A percentile compares a stretch with the other conserved stretches of the same genome.
Evolutionary conservation across 495 filamentous ascomycete genomes (phyloP).

Genomic region (Hypoxylon lenormandii): DNA sequence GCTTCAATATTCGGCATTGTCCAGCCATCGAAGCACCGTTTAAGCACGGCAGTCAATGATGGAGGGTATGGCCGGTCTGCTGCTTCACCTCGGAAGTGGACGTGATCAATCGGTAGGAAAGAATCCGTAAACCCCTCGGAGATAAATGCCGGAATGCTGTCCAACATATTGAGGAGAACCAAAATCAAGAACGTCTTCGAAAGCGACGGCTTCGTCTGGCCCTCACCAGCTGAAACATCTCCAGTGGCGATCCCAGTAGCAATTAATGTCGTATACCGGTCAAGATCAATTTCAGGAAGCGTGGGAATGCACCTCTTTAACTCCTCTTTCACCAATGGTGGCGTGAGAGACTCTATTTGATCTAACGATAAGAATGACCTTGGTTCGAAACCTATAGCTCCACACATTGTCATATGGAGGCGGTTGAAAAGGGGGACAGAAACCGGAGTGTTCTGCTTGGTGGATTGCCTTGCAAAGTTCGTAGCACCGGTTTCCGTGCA

Average conservation of each 20-base stretch:
- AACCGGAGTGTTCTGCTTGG: conserved; percentile 1
- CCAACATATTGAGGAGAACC: conserved; percentile 24
- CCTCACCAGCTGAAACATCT: not conserved
- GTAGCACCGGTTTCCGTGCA: not conserved
- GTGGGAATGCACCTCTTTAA: conserved; percentile 22
- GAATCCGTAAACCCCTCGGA: conserved; percentile 22
- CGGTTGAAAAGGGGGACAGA: conserved; percentile 1
- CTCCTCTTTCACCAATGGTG: conserved; percentile 24
- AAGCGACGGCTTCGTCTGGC: not conserved
- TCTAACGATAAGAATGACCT: conserved; percentile 26
- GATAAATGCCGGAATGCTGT: conserved; percentile 21
- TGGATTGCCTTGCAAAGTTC: conserved; percentile 13
- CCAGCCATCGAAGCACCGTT: conserved; percentile 25
- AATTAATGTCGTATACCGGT: conserved; percentile 22
- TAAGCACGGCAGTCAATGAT: not conserved
- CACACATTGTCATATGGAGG: conserved; percentile 21
- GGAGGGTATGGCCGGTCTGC: not conserved
- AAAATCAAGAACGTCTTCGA: conserved; percentile 22
- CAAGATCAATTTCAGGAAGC: conserved; percentile 11
- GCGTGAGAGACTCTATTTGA: conserved; percentile 20
- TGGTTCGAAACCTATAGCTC: conserved; percentile 11
- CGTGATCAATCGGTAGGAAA: conserved; percentile 25
- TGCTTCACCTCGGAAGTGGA: not conserved
- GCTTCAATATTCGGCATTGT: conserved; percentile 9
- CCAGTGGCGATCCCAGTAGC: not conserved